Conservation (phyloP, 2,329 filamentous ascomycete species). For the Erysiphe neolycopersici region DNA sequence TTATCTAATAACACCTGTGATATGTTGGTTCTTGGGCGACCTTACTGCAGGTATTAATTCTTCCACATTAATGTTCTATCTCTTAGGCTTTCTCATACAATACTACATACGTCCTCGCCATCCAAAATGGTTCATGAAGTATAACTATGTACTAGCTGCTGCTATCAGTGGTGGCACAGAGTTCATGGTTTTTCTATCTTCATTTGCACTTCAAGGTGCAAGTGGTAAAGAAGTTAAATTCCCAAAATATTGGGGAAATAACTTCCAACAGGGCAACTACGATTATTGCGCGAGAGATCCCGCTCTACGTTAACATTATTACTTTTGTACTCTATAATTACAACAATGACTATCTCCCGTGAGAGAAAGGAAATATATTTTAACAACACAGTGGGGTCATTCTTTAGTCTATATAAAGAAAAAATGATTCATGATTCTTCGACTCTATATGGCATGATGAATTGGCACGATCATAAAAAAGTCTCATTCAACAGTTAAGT, state of each 20-base stretch:
- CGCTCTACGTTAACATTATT: not conserved
- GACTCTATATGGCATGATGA: too few relatives aligned
- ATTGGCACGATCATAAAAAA: too few relatives aligned
- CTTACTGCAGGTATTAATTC: constrained; percentile 18
- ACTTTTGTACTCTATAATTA: too few relatives aligned
- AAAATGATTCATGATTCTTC: too few relatives aligned
- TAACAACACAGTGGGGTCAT: too few relatives aligned
- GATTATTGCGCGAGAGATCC: constrained; percentile 4
- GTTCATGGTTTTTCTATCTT: constrained; percentile 16
- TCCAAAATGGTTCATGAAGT: constrained; percentile 15
- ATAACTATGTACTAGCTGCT: constrained; percentile 16
- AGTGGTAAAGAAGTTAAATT: constrained; percentile 15
- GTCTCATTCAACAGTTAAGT: too few relatives aligned
- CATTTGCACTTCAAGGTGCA: constrained; percentile 18
- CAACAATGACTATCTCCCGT: too few relatives aligned
- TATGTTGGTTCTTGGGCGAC: constrained; percentile 18
- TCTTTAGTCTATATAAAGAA: too few relatives aligned
- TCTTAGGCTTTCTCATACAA: constrained; percentile 15
- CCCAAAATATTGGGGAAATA: constrained; percentile 15
- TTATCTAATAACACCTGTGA: constrained; percentile 18
- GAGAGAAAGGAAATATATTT: too few relatives aligned
- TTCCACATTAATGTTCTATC: constrained; percentile 13
- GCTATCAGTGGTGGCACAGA: constrained; percentile 16
- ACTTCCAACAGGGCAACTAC: constrained; percentile 5
- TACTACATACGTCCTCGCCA: constrained; percentile 14